Base-by-base conservation (phyloP, 2,329 filamentous ascomycete species). In the Capronia epimyces region DNA sequence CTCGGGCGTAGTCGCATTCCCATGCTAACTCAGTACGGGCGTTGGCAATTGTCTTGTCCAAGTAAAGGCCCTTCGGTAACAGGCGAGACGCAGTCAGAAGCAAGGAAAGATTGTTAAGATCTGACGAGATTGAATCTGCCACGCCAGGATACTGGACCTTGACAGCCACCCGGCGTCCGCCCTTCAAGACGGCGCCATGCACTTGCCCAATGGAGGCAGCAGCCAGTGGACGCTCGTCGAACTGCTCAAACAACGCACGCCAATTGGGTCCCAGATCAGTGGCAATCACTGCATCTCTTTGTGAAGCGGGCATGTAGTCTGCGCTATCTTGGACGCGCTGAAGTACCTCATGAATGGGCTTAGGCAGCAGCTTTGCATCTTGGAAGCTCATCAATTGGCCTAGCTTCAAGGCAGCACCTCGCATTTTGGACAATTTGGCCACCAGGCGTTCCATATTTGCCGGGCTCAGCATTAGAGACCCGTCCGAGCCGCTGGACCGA, bases 351-450 rank as follows among this genome's bases (percentile, higher is more conserved):
- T 94, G 88, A 43, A 98, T 89, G 1, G 87, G 81, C 0, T 80
- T 81, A 0, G 93, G 93, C 8, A 98, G 79, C 82, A 96, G 89
- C 69, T 95, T 97, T 31, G 88, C 83, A 70, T 98, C 93, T 74
- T 98, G 93, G 65, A 98, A 93, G 67, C 89, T 96, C 76, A 98
- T 86, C 86, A 97, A 93, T 72, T 98, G 93, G 0, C 93, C 94
- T 21, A 98, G 72, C 72, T 98, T 98, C 36, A 98, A 75, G n/a
- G 93, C 93, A 4, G 93, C 94, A 31, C 93, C 93, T 63, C 93
- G 82, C 93, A 98, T 98, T 18, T 87, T 86, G 2, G 91, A 97
- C 2, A 98, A 78, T 68, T 94, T 96, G 3, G 88, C 78, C 1
- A 98, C 93, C 7, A 98, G 78, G 42, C 94, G 81, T 66, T 97